Conservation (phyloP, 2,329 filamentous ascomycete species). For the Fusarium sp. region DNA sequence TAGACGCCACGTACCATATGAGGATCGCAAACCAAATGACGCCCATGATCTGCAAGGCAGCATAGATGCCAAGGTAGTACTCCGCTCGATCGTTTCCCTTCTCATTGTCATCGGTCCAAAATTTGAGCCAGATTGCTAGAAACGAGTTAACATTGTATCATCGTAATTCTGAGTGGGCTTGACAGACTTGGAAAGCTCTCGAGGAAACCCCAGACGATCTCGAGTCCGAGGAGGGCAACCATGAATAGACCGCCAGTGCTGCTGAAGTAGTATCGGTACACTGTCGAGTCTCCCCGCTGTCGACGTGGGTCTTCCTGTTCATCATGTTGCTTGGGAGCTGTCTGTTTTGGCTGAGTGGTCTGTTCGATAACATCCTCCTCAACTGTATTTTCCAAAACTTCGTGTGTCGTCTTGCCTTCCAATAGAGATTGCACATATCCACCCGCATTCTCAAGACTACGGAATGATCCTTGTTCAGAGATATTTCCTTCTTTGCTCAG, state of each 20-base stretch:
- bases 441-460: slow-evolving; percentile 4
- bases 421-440: slow-evolving; percentile 27
- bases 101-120: slow-evolving; percentile 44
- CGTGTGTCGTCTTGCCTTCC: background rate
- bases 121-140: slow-evolving; percentile 49
- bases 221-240: slow-evolving; percentile 35
- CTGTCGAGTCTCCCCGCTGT: slow-evolving; percentile 45
- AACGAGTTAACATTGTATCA: background rate
- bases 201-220: slow-evolving; percentile 44
- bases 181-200: slow-evolving; percentile 47
- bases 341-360: slow-evolving; percentile 9
- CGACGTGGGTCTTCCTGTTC: slow-evolving; percentile 38
- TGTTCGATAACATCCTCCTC: background rate
- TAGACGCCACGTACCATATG: slow-evolving; percentile 31
- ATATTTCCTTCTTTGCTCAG: slow-evolving; percentile 29
- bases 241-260: slow-evolving; percentile 44
- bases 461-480: slow-evolving; percentile 51
- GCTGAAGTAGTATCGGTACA: slow-evolving; percentile 47
- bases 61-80: slow-evolving; percentile 45
- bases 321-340: background rate
- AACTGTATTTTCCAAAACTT: no score
- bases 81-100: slow-evolving; percentile 6
- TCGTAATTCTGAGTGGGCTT: accelerated
- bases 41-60: slow-evolving; percentile 38
- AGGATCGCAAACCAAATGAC: slow-evolving; percentile 38